Evolutionary conservation across 2,329 filamentous ascomycete species (phyloP).

Genomic region (Sporothrix euskadiensis): DNA sequence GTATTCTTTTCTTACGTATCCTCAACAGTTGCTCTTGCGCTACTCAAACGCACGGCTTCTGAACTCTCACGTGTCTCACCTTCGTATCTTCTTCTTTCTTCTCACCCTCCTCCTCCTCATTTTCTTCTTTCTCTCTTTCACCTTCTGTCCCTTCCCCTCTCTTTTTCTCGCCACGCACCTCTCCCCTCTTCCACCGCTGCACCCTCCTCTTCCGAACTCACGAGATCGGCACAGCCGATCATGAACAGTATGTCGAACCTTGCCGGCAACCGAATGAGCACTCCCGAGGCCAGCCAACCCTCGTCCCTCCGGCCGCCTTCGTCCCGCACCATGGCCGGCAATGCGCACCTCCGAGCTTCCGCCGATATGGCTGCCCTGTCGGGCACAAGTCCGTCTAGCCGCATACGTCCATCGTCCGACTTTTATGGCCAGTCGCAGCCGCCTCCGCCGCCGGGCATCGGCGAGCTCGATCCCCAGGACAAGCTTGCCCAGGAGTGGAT

Average conservation of each 20-base stretch:
- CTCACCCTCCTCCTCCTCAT: background rate
- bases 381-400: conserved; percentile 64
- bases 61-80: background rate
- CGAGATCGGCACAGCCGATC: conserved; percentile 20
- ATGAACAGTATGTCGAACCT: conserved; percentile 62
- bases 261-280: conserved; percentile 91
- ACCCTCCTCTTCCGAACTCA: background rate
- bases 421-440: conserved; percentile 81
- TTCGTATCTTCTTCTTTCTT: background rate
- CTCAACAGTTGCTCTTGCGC: conserved; percentile 18
- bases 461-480: conserved; percentile 80
- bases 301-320: conserved; percentile 80
- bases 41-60: conserved; percentile 13
- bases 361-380: conserved; percentile 90
- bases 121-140: background rate
- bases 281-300: conserved; percentile 82
- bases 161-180: background rate
- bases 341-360: conserved; percentile 84
- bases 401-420: conserved; percentile 92
- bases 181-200: background rate
- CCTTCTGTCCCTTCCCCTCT: no score
- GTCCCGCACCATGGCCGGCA: conserved; percentile 73
- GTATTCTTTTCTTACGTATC: conserved; percentile 18
- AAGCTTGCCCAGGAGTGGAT: conserved; percentile 98
- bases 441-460: conserved; percentile 46